phyloP scores from a whole-genome alignment of 257 asterid genomes.

The Nicotiana sylvestris region DNA sequence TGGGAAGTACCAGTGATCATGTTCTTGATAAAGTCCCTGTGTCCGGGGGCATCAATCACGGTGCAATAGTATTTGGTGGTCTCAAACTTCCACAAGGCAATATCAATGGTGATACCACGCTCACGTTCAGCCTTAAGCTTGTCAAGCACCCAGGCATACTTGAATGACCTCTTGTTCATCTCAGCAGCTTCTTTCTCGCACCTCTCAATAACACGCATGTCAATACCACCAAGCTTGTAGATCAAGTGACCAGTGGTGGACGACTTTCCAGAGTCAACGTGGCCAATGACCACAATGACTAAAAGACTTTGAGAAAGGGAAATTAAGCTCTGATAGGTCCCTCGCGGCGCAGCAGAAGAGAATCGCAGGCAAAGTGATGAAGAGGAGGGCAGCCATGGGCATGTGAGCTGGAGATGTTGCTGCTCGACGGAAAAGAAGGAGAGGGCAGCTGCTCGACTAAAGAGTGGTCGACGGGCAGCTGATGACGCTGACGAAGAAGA shows the following conservation, averaged over 20 bases:
- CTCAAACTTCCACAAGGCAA: conserved; percentile 84
- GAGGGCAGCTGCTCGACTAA: too few species aligned
- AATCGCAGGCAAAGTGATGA: too few species aligned
- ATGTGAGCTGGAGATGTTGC: too few species aligned
- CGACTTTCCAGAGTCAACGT: conserved; percentile 46
- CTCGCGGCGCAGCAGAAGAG: too few species aligned
- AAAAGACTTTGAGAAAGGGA: too few species aligned
- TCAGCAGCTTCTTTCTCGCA: conserved; percentile 82
- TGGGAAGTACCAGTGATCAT: conserved; percentile 85
- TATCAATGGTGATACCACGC: conserved; percentile 82
- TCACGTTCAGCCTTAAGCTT: conserved; percentile 88
- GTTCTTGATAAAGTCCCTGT: conserved; percentile 77
- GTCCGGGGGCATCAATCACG: conserved; percentile 82
- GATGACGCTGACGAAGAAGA: too few species aligned
- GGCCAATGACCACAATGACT: conserved; percentile 43
- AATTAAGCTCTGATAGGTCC: too few species aligned
- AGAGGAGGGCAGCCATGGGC: too few species aligned
- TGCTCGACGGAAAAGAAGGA: too few species aligned
- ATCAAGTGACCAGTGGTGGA: conserved; percentile 48
- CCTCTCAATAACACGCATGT: conserved; percentile 78
- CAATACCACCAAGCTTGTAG: conserved; percentile 84
- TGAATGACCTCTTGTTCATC: conserved; percentile 84
- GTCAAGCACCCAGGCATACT: conserved; percentile 86
- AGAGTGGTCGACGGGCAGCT: too few species aligned
- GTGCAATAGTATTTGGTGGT: conserved; percentile 87